Base-by-base conservation (phyloP, 2,329 filamentous ascomycete species). In the Microcera coccophila region DNA sequence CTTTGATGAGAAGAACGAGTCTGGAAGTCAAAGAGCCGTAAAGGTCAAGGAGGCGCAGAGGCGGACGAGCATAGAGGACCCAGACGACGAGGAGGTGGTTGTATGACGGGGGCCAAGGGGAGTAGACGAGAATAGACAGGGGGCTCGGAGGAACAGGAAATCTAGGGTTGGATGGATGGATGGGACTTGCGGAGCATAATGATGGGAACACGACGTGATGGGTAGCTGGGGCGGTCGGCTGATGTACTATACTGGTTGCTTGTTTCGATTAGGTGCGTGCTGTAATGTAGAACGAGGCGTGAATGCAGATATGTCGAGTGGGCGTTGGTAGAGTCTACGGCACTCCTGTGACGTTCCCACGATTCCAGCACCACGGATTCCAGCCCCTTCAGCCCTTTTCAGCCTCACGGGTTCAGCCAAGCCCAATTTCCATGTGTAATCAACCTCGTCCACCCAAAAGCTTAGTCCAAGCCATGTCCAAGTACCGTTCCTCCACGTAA, bases 41-140 rank as follows among this genome's bases (percentile, higher is more conserved):
- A 72, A 77, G 54, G 75, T 76, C 7, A 70, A 65, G 54, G 75
- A 79, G 58, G 78, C 78, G 2, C 69, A 68, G 52, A 65, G 71
- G 41, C 64, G 78, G 51, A 80, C 75, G 26, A 81, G 76, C 58
- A 78, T 81, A 38, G 78, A 81, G 59, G 78, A 80, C 42, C 73
- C 75, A 5, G 77, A 81, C 43, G 76, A 76, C 28, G 74, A 76
- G 11, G 72, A 74, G 47, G 66, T 70, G 36, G 71, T 73, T 22
- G 59, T 70, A 36, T 60, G 42, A 24, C 48, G 41, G 4, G 38
- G 34, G 4, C 54, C 55, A 45, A 38, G 38, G 43, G 42, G 32
- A 40, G 17, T 31, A 38, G 43, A 45, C 32, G 22, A 26, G 38
- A 38, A 38, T 48, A 44, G 39, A 48, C 12, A 26, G 38, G 36